These are phyloP conservation scores for Plasmodium sp. DNA, from an alignment of 169 alveolate genomes.

Conservation along the genomic window DNA sequence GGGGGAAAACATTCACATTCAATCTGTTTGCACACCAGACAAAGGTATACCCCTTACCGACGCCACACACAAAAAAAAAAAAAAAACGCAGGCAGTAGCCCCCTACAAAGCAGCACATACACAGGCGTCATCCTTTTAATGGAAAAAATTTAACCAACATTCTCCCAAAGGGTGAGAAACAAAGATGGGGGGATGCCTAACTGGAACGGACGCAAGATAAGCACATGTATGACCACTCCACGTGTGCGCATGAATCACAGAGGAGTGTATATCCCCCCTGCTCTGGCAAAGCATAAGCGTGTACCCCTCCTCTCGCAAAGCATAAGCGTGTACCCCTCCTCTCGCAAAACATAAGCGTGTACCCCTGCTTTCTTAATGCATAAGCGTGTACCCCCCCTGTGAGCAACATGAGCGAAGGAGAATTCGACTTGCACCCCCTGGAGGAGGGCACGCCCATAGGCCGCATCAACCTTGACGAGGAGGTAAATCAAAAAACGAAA, in stretches of 20 bases:
- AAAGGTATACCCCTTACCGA: background rate
- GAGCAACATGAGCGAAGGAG: conserved; percentile 9
- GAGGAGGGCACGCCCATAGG: conserved; percentile 10
- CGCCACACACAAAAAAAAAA: background rate
- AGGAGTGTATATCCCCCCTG: background rate
- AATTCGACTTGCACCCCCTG: conserved; percentile 18
- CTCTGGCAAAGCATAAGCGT: background rate
- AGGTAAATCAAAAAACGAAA: conserved; percentile 8
- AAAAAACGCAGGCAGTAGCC: background rate
- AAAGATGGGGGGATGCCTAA: background rate
- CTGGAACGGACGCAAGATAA: background rate
- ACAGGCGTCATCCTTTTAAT: background rate
- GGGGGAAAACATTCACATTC: background rate
- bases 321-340: background rate
- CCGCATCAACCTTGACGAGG: conserved; percentile 24
- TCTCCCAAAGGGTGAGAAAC: background rate
- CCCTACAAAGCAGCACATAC: background rate
- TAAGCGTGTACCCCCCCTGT: background rate
- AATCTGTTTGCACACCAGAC: background rate
- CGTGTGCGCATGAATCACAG: background rate
- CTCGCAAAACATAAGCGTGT: background rate
- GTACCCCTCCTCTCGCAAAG: too few species aligned
- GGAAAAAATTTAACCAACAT: background rate
- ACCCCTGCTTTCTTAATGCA: too few species aligned
- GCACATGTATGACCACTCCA: background rate